Percentiles rank a stretch among this genome's conserved stretches.
These are phyloP conservation scores for Verbena officinalis DNA, from an alignment of 257 asterid genomes.

Conservation along the genomic window DNA sequence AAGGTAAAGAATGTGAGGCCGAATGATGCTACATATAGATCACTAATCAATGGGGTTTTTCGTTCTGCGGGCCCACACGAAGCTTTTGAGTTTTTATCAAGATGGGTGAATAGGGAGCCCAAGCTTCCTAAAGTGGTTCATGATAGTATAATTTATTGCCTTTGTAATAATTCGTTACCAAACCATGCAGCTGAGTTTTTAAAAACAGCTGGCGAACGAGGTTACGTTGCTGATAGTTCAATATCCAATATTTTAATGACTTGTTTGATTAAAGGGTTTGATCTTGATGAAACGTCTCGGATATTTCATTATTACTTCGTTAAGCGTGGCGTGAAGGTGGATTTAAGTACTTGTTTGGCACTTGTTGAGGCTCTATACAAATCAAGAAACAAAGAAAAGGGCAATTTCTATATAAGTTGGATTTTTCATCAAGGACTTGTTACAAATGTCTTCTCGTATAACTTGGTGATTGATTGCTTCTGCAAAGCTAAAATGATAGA, in stretches of 20 bases:
- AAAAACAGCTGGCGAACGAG: conserved; percentile 44
- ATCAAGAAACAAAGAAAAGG: conserved; percentile 57
- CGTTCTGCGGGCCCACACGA: conserved; percentile 48
- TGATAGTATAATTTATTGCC: conserved; percentile 58
- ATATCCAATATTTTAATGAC: conserved; percentile 56
- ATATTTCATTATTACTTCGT: conserved; percentile 54
- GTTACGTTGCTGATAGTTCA: conserved; percentile 66
- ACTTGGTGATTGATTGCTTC: conserved; percentile 79
- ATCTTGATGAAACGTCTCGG: conserved; percentile 60
- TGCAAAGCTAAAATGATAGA: conserved; percentile 75
- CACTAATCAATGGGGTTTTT: conserved; percentile 81
- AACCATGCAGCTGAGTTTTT: conserved; percentile 55
- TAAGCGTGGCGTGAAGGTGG: conserved; percentile 52
- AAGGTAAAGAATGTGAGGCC: conserved; percentile 62
- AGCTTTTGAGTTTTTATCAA: conserved; percentile 53
- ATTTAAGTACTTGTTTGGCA: conserved; percentile 51
- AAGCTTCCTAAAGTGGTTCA: conserved; percentile 65
- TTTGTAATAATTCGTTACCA: conserved; percentile 54
- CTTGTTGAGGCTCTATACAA: conserved; percentile 63
- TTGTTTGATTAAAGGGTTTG: conserved; percentile 70
- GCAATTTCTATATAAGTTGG: conserved; percentile 54
- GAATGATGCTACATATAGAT: conserved; percentile 81
- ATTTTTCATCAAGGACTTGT: conserved; percentile 51
- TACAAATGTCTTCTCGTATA: conserved; percentile 54
- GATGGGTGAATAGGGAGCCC: conserved; percentile 61